Base-by-base conservation (phyloP, 495 filamentous ascomycete species). In the Emericellopsis terricola region DNA sequence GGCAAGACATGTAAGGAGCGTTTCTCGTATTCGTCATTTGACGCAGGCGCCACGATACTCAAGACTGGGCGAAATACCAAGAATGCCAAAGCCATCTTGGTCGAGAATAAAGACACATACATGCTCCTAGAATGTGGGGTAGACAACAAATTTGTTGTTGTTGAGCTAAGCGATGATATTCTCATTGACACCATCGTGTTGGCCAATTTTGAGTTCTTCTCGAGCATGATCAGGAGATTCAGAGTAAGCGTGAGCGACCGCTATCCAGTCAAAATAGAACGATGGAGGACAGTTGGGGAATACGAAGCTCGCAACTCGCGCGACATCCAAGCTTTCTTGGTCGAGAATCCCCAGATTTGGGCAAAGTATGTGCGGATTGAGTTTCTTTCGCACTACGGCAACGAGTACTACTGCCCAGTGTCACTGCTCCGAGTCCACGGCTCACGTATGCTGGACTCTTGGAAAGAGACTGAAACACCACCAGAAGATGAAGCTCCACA, bases 121-220 rank as follows among this genome's bases (percentile, higher is more conserved):
- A 94, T 97, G 89, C 68, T 94, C 20, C 85, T 94, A 27, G 78
- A 86, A 47, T 97, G 89, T 48, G 71, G 70, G 0, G 73, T 72
- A 18, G 62, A 79, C 47, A 87, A 93, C 55, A 94, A 96, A 55
- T 92, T 91, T 53, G 64, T 96, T 34, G 81, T 94, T 41, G 69
- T 97, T 34, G 87, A 97, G 52, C 52, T 76, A 21, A 68, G 63
- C 57, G 83, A 94, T 51, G 84, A 94, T 40, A 94, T 97, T 34
- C 65, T 94, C 28, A 78, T 97, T 35, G 89, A 97, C 51, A 97
- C 89, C 3, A 65, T 97, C 19, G 89, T 94, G 1, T 67, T 97
- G 14, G 87, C 89, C 28, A 97, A 96, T 53, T 97, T 87, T 51
- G 89, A 94, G 53, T 97, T 97, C 61, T 97, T 97, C 58, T 92